Evolutionary conservation across 2,329 filamentous ascomycete genomes (phyloP), one percentile per base, ranked within the genome.

Genomic region (Xylaria sp.): DNA sequence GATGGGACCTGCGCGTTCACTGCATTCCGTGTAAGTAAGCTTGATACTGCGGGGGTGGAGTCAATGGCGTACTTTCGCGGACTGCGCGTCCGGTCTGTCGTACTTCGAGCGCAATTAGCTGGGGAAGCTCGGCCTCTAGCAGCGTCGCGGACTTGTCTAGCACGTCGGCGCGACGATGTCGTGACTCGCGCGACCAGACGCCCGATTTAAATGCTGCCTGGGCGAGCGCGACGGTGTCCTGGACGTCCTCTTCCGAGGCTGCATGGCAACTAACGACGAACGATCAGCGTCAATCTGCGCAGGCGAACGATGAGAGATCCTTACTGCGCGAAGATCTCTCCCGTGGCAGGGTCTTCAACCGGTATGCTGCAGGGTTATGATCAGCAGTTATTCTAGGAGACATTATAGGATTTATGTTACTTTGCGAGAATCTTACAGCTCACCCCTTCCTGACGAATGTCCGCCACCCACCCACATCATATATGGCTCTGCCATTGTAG

Each of bases 1-100:
- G 87, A 88, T 0, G 88, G 87, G 5, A 91, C 86, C 76, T 93
- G 91, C 1, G 90, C 89, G 58, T 85, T 83, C 89, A 93, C 70
- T 72, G 67, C 36, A 48, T 48, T n/a, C 17, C 9, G 17, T 10
- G 44, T n/a, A 20, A 23, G 42, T 2, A 13, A 33, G 40, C 10
- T 23, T 23, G 33, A 38, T 38, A 13, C 5, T 3, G 40, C 6
- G 20, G 36, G 31, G 36, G 13, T 3, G 20, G 49, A 42, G 36
- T 46, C 10, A 0, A 23, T 13, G 36, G 7, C 68, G 1, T 68
- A 72, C 70, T 92, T 77, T 93, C 91, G 31, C 90, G 87, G 33
- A 90, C 82, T 0, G 88, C 87, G 0, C 90, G 87, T 2, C 91
- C 91, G 0, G 90, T 93, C 77, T 93, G 90, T 40, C 78, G 81